Base-by-base conservation (phyloP, 495 filamentous ascomycete genomes). In the Aspergillus haitiensis region DNA sequence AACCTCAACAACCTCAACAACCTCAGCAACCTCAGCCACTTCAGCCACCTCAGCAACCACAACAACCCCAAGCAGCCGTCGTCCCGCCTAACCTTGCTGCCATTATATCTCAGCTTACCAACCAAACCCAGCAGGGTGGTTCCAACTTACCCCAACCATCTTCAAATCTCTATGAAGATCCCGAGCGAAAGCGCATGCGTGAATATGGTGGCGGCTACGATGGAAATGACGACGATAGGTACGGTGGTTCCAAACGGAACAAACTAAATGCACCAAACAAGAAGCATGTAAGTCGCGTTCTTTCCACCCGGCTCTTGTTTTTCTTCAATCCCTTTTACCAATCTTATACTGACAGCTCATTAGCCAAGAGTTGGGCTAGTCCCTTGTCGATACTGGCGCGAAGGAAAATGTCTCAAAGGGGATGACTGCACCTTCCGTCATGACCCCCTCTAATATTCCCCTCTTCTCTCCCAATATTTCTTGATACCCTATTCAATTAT, bases 381-480 rank as follows among this genome's bases (percentile, higher is more conserved):
- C 51, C 81, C 88, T 13, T 97, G 92, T 73, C 83, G 81, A 50
- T 96, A 91, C 72, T 97, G 81, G 79, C 76, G 81, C 6, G 82
- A 89, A 57, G 91, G 91, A 13, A 87, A 86, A 70, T 97, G 92
- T 73, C 78, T 80, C 15, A 94, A 96, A 72, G 92, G 92, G 5
- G 88, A 89, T 15, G 86, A 88, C 36, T 97, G 92, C 70, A 94
- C 90, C 1, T 97, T 85, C 73, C 79, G 89, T 46, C 92, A 97
- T 21, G 78, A 80, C 59, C 64, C 70, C 36, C 54, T 67, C 16
- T 66, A 46, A 62, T 52, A 56, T 56, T 42, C 52, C 52, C 40
- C 33, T 62, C 3, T 39, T 37, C 52, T 60, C 47, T 42, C 33
- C 48, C 13, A 54, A 39, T 10, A 15, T 40, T 62, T 37, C 49